Evolutionary conservation across 768 basidiomycete genomes (phyloP).

Genomic region (Pisolithus tinctorius): DNA sequence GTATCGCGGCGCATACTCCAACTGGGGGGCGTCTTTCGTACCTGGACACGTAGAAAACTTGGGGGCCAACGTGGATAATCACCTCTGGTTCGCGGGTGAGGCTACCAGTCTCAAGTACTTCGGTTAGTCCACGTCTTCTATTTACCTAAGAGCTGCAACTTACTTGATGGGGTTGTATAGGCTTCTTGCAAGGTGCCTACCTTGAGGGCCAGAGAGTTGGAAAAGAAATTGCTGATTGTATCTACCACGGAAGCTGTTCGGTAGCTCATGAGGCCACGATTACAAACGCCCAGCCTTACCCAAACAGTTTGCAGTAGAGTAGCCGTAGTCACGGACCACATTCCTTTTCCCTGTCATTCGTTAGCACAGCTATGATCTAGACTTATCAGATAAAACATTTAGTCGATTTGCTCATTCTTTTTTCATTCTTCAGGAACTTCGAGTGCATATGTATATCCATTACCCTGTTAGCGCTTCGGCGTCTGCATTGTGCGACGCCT

Average conservation of each 20-base stretch:
- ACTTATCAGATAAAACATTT: too few relatives aligned
- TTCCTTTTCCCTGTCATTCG: too few relatives aligned
- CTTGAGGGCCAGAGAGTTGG: conserved; percentile 45
- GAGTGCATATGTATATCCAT: too few relatives aligned
- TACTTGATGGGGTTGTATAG: conserved; percentile 21
- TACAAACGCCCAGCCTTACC: background rate
- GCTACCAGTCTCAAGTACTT: conserved; percentile 52
- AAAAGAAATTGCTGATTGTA: conserved; percentile 34
- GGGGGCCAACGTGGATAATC: conserved; percentile 41
- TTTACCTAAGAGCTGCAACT: background rate
- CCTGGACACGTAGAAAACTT: conserved; percentile 50
- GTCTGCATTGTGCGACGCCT: too few relatives aligned
- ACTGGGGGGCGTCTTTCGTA: conserved; percentile 62
- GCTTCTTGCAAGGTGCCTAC: conserved; percentile 57
- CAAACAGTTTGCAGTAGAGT: too few relatives aligned
- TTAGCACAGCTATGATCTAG: too few relatives aligned
- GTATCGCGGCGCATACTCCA: conserved; percentile 46
- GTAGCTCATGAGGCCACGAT: background rate
- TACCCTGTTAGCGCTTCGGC: too few relatives aligned
- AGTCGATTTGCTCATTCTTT: too few relatives aligned
- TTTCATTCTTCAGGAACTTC: too few relatives aligned
- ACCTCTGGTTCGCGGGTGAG: conserved; percentile 63
- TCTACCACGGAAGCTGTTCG: conserved; percentile 22
- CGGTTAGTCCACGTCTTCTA: conserved; percentile 32
- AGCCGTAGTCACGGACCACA: too few relatives aligned